phyloP scores from a whole-genome alignment of 495 filamentous ascomycete species.

The Pyronema omphalodes region DNA sequence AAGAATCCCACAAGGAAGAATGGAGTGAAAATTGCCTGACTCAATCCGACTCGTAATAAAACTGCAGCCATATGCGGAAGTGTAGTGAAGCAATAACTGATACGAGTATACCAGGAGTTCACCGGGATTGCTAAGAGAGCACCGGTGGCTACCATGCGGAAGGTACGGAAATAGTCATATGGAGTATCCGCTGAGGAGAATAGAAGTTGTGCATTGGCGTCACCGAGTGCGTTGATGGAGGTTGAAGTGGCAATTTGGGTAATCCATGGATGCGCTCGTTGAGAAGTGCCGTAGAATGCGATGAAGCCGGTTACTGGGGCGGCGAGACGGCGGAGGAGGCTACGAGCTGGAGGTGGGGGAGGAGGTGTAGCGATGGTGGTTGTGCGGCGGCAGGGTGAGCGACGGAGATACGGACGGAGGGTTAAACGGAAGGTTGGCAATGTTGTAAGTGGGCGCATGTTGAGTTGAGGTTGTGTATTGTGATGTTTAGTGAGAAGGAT shows the following conservation, averaged over 20 bases:
- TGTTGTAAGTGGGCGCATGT: no score
- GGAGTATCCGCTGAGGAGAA: slow-evolving; percentile 31
- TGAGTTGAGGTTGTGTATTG: no score
- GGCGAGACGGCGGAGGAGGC: slow-evolving; percentile 7
- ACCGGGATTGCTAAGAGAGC: slow-evolving; percentile 51
- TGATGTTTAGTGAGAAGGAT: no score
- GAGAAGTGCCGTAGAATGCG: slow-evolving; percentile 50
- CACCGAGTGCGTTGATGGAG: slow-evolving; percentile 60
- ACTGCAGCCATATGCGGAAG: slow-evolving; percentile 49
- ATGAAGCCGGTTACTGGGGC: slow-evolving; percentile 31
- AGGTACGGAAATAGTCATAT: slow-evolving; percentile 53
- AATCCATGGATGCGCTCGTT: slow-evolving; percentile 48
- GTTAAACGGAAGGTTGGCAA: not conserved
- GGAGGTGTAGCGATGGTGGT: not conserved
- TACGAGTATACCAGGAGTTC: slow-evolving; percentile 50
- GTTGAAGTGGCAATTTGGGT: slow-evolving; percentile 63
- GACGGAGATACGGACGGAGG: not conserved
- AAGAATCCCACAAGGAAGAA: slow-evolving; percentile 89
- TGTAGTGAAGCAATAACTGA: slow-evolving; percentile 1
- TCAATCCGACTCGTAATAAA: slow-evolving; percentile 56
- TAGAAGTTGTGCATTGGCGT: slow-evolving; percentile 55
- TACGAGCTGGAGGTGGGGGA: not conserved
- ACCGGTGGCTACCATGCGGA: slow-evolving; percentile 56
- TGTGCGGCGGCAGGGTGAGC: not conserved
- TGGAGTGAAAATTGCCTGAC: slow-evolving; percentile 68